Conservation (phyloP, 2,329 filamentous ascomycete genomes). For the Alternaria sp. region DNA sequence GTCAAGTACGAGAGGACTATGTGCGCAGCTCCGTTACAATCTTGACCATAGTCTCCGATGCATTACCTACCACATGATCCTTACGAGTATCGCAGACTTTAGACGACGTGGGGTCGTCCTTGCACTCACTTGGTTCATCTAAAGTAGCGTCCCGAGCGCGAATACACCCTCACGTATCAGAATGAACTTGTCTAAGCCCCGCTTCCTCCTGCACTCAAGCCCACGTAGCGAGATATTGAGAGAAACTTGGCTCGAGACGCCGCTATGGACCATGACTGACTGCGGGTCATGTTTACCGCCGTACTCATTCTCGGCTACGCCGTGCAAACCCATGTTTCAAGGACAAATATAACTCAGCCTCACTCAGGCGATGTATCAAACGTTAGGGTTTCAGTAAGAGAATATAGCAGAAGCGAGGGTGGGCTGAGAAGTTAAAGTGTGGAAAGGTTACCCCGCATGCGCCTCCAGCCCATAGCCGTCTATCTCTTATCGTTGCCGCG, state of each 20-base stretch:
- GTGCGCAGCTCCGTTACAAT: constrained; percentile 32
- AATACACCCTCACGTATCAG: constrained; percentile 19
- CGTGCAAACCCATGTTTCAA: constrained; percentile 18
- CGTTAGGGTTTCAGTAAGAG: constrained; percentile 15
- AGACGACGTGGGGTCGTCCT: constrained; percentile 24
- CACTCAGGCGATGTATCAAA: constrained; percentile 10
- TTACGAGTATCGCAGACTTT: constrained; percentile 16
- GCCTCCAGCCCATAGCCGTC: constrained; percentile 17
- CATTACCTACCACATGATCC: constrained; percentile 5
- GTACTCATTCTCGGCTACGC: constrained; percentile 9
- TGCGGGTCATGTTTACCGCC: constrained; percentile 18
- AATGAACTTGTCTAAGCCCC: constrained; percentile 19
- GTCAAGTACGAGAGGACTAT: constrained; percentile 20
- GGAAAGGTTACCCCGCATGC: constrained; percentile 32
- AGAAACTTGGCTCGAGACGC: constrained; percentile 9
- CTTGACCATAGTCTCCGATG: neutral
- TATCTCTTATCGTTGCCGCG: constrained; percentile 21
- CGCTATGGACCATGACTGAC: constrained; percentile 5
- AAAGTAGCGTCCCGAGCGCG: constrained; percentile 38
- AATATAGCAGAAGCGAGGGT: constrained; percentile 24
- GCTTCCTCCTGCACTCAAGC: constrained; percentile 20
- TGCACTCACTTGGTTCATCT: constrained; percentile 36
- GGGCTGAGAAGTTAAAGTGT: constrained; percentile 19
- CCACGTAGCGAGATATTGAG: constrained; percentile 15
- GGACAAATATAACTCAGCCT: constrained; percentile 19